A percentile compares a stretch with the other conserved stretches of the same genome.
Evolutionary conservation across 495 filamentous ascomycete species (phyloP).

Genomic region (Staphylotrichum longicolle): DNA sequence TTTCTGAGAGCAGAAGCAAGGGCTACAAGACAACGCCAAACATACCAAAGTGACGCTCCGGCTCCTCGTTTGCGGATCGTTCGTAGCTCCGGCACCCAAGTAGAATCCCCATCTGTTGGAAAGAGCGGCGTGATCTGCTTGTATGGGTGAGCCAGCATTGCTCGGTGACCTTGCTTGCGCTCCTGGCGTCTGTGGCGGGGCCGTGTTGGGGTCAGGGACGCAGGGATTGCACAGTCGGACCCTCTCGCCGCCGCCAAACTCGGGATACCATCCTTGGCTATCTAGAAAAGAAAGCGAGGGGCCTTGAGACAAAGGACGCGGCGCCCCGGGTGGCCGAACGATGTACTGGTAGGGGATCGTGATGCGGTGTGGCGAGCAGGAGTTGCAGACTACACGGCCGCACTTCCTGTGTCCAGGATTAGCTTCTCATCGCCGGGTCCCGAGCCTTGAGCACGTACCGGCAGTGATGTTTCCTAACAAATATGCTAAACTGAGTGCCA

Average conservation of each 20-base stretch:
- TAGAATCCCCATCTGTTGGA: slow-evolving; percentile 27
- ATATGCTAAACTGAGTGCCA: slow-evolving; percentile 71
- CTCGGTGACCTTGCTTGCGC: slow-evolving; percentile 35
- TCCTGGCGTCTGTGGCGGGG: slow-evolving; percentile 49
- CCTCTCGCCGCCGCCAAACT: slow-evolving; percentile 67
- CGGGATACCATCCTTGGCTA: slow-evolving; percentile 47
- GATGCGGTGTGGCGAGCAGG: slow-evolving; percentile 92
- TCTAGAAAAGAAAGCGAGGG: slow-evolving; percentile 32
- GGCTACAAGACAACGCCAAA: slow-evolving; percentile 1
- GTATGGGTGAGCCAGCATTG: slow-evolving; percentile 9
- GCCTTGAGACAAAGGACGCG: slow-evolving; percentile 44
- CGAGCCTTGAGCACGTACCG: slow-evolving; percentile 46
- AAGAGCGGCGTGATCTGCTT: neutral
- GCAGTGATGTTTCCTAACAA: slow-evolving; percentile 89
- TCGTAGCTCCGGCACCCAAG: slow-evolving; percentile 23
- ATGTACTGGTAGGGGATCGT: slow-evolving; percentile 92
- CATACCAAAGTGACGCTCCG: slow-evolving; percentile 49
- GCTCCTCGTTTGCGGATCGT: slow-evolving; percentile 36
- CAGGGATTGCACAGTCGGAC: slow-evolving; percentile 93
- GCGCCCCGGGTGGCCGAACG: slow-evolving; percentile 69
- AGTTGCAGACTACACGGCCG: slow-evolving; percentile 86
- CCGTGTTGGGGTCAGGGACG: slow-evolving; percentile 84
- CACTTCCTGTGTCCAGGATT: slow-evolving; percentile 64
- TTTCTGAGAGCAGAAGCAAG: neutral
- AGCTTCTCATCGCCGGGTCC: neutral